These are phyloP conservation scores for Cladosporium sp. DNA, from an alignment of 2,329 filamentous ascomycete genomes.

Conservation along the genomic window DNA sequence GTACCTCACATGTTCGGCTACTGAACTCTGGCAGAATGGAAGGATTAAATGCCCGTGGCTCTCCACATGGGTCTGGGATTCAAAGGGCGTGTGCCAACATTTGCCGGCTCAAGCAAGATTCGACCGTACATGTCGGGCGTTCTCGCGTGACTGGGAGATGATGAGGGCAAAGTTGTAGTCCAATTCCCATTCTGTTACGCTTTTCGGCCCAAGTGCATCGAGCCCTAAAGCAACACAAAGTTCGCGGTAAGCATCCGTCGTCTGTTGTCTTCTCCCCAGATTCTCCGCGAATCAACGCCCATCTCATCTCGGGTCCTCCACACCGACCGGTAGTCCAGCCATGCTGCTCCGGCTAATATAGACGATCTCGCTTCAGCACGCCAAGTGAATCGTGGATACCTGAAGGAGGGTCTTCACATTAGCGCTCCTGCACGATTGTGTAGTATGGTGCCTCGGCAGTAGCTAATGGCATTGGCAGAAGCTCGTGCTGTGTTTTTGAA, in stretches of 20 bases:
- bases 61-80: not conserved
- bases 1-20: not conserved
- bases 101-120: not conserved
- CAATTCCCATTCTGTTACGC: not conserved
- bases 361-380: constrained; percentile 5
- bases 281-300: constrained; percentile 12
- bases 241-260: not conserved
- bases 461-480: constrained; percentile 8
- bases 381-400: not conserved
- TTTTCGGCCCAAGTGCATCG: not conserved
- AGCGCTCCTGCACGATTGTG: constrained; percentile 1
- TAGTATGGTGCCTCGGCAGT: constrained; percentile 1
- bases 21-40: constrained; percentile 8
- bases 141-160: not conserved
- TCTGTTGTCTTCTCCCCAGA: not conserved
- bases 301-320: constrained; percentile 5
- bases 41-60: not conserved
- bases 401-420: constrained; percentile 8
- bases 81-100: not conserved
- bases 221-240: not conserved
- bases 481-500: constrained; percentile 8
- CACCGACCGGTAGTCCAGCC: not conserved
- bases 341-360: constrained; percentile 11
- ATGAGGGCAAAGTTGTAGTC: not conserved
- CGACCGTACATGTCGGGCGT: not conserved